These are phyloP conservation scores for Phytophthora hibernalis DNA, from an alignment of 352 stramenopile genomes.

Conservation along the genomic window DNA sequence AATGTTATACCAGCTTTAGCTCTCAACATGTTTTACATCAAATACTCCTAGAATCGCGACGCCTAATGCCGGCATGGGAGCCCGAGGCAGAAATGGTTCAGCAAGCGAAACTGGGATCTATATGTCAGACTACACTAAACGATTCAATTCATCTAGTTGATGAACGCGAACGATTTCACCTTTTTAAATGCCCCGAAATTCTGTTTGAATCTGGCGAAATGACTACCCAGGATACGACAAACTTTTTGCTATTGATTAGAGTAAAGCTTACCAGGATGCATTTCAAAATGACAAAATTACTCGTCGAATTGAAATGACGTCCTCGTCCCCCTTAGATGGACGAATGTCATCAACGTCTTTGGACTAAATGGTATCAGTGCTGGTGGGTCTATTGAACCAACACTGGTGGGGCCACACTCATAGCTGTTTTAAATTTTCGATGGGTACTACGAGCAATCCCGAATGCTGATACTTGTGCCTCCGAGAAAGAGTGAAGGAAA, in stretches of 20 bases:
- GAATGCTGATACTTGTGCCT: neutral
- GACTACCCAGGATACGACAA: neutral
- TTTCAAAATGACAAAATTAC: constrained; percentile 4
- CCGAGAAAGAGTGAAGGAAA: neutral
- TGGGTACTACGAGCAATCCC: neutral
- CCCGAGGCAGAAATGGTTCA: neutral
- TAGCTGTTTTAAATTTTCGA: neutral
- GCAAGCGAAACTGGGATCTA: neutral
- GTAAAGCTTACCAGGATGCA: neutral
- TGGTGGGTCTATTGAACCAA: constrained; percentile 2
- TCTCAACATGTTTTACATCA: constrained; percentile 2
- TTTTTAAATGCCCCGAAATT: neutral
- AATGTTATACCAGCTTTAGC: constrained; percentile 4
- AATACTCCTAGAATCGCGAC: neutral
- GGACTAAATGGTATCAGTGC: constrained; percentile 10
- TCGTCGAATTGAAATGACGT: neutral
- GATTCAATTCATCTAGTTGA: neutral
- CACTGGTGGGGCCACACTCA: constrained; percentile 9
- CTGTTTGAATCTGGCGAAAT: neutral
- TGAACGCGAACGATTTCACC: neutral
- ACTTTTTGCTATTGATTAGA: neutral
- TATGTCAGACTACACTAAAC: neutral
- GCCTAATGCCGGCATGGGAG: constrained; percentile 2
- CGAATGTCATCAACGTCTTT: neutral
- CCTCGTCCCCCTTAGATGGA: neutral